These are phyloP conservation scores for Schwanniomyces polymorphus DNA, from an alignment of 805 yeast genomes.

Conservation along the genomic window DNA sequence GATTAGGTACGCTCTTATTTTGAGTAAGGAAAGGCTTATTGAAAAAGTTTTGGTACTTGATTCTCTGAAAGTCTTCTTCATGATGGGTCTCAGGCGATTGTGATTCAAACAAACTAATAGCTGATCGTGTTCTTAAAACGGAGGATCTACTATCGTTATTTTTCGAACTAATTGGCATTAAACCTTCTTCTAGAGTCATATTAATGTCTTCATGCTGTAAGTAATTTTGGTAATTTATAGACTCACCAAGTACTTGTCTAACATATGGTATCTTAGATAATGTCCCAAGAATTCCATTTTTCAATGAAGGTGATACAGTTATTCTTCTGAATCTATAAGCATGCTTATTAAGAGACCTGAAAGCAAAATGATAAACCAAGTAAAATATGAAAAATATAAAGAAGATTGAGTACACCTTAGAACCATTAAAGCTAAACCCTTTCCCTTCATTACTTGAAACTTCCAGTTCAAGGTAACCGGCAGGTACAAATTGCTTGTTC, in stretches of 20 bases:
- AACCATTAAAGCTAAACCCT: constrained; percentile 1
- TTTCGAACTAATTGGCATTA: constrained; percentile 19
- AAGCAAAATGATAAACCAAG: constrained; percentile 16
- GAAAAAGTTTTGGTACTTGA: constrained; percentile 21
- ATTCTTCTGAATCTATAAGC: constrained; percentile 12
- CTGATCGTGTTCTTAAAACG: constrained; percentile 38
- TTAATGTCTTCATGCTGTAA: constrained; percentile 18
- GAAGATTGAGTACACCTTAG: background rate
- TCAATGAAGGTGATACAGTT: constrained; percentile 10
- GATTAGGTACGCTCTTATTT: constrained; percentile 15
- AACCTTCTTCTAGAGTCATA: constrained; percentile 35
- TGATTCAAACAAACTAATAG: constrained; percentile 25
- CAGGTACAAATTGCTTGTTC: constrained; percentile 30
- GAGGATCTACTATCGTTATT: constrained; percentile 12
- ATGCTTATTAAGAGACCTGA: constrained; percentile 7
- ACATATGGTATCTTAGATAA: constrained; percentile 23
- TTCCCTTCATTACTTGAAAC: constrained; percentile 8
- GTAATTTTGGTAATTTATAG: constrained; percentile 16
- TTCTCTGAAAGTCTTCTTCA: constrained; percentile 5
- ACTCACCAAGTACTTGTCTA: constrained; percentile 10
- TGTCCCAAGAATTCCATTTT: constrained; percentile 7
- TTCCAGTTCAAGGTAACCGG: constrained; percentile 14
- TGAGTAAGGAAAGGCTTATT: constrained; percentile 38
- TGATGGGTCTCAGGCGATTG: constrained; percentile 10
- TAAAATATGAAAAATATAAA: constrained; percentile 16